Base-by-base conservation (phyloP, 495 filamentous ascomycete species). In the Daldinia loculata region DNA sequence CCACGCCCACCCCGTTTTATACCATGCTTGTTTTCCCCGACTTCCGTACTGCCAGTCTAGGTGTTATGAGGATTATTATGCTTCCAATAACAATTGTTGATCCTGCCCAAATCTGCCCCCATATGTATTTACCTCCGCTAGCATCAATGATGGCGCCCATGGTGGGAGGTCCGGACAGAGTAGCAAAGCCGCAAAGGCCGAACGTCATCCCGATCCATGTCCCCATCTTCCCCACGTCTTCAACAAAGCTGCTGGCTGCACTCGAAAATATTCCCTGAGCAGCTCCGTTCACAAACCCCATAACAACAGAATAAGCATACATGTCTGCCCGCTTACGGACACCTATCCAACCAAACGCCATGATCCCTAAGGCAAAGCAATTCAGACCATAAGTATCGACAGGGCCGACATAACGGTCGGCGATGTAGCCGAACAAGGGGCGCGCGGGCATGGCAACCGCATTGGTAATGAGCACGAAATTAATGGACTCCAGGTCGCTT, bases 121-220 rank as follows among this genome's bases (percentile, higher is more conserved):
- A 81, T 9, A 76, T 24, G 58, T 80, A 83, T 17, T 61, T 51
- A 0, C 80, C 82, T n/a, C 68, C 73, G 8, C 74, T 74, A 24
- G 59, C 59, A 55, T 82, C 79, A 39, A 83, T 81, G 56, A 82
- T 82, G 27, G 79, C 79, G 7, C 82, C 80, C n/a, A 81, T 79
- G 7, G 78, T 80, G 2, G 81, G 81, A 51, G 82, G 81, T 1
- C 82, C 82, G 15, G 80, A 79, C 6, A 84, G 71, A 22, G 80
- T 79, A 4, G 79, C 80, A 67, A 81, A 81, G 11, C 77, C 80
- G 14, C 70, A 71, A 39, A 81, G 63, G 7, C 76, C 82, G 26
- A 78, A 81, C 9, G 78, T 72, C 81, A 84, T 84, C 14, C 82
- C 82, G 27, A 81, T 81, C 55, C 81, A 69, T 0, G 80, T 83